Evolutionary conservation across 2,329 filamentous ascomycete genomes (phyloP), one percentile per base, ranked within the genome.

Genomic region (Neofusicoccum sp.): DNA sequence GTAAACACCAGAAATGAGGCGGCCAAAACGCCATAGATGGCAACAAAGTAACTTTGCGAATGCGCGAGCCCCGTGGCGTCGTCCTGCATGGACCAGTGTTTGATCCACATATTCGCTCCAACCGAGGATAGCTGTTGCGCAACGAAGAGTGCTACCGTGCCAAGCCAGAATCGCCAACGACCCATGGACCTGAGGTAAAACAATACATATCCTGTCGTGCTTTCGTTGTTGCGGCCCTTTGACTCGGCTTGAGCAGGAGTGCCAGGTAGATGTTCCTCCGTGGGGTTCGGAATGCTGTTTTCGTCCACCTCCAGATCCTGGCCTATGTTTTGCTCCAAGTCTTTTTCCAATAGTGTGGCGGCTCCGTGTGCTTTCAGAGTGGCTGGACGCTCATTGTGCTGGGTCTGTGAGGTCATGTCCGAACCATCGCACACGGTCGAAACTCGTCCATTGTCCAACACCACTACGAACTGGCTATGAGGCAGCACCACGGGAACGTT

Each of bases 171-270:
- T 82, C 91, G 93, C 91, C 92, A 96, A 4, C 88, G 83, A 16
- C 95, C 95, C 95, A 99, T 99, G 65, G 93, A 85, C 62, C 77
- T 78, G 16, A 99, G 83, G 72, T 99, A 99, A 71, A 96, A 99
- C 89, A 56, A 96, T 93, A 24, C 85, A 83, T 82, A 91, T 88
- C 73, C 96, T 95, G 91, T 88, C 76, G 96, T 98, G 43, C 82
- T 82, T 74, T 99, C 95, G 34, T 74, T 72, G 30, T 75, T 65
- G 6, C 65, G 24, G n/a, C 61, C 51, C 20, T 26, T 33, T 38
- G 54, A 40, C 41, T 58, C 53, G 4, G 9, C 67, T 20, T 20
- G 20, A 20, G 20, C 20, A 20, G 20, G 20, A 20, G 20, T 20
- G 20, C 20, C 20, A 20, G 20, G 20, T 1, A 20, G 20, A 20